Base-by-base conservation (phyloP, 805 yeast genomes). In the Sugiyamaella chiloensis region DNA sequence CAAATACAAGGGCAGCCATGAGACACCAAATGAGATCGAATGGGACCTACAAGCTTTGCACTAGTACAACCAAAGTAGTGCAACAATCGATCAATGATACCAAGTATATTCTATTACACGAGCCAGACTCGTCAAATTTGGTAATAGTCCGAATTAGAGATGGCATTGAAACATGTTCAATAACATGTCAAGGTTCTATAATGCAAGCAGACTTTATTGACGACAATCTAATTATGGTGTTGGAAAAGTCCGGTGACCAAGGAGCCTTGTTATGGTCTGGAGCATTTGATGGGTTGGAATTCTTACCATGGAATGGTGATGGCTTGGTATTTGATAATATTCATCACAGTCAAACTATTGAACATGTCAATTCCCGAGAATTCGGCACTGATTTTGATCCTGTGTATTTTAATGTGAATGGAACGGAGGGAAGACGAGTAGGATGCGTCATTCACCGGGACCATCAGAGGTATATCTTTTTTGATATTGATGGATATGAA, bases 371-470 rank as follows among this genome's bases (percentile, higher is more conserved):
- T 7, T 20, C 4, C 14, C 42, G 42, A 7, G 31, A 24, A 6
- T 47, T 51, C 24, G 35, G 23, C 6, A 3, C 19, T 4, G 44
- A 31, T 19, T 50, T 50, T 21, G 42, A 32, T 24, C 47, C 52
- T 6, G 29, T 14, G 17, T 24, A 35, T 6, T 6, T 53, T 12
- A 43, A 47, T 9, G 31, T 53, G 19, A 54, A 54, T 26, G 56
- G 56, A 14, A 27, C 12, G 9, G 12, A n/a, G 3, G 47, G 42
- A 2, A 17, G 48, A 12, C 36, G 47, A n/a, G 42, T 55, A 8
- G 59, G 51, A 1, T 48, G 55, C 23, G 19, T 55, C 19, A 36
- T 55, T 4, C 40, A 31, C 32, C 14, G 27, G 2, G 51, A 46
- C 14, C 23, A 24, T 11, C 53, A 49, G 37, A 32, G 46, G 14